Evolutionary conservation across 1,284 basidiomycete species (phyloP).

Genomic region (Xerocomus amazonicus): DNA sequence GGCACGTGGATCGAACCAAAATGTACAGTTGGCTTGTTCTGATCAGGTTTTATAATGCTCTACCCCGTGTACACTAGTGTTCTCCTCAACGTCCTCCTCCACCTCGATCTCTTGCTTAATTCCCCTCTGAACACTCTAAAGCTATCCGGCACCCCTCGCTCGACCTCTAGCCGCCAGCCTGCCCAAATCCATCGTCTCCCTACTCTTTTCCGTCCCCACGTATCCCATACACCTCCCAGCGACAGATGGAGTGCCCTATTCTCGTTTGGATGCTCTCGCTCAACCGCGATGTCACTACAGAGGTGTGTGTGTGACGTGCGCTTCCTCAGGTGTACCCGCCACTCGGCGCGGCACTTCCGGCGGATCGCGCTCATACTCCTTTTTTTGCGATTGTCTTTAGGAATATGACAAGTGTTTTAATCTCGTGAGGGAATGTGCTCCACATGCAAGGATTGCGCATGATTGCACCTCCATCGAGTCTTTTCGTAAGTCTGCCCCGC

Average conservation of each 20-base stretch:
- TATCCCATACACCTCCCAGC: background rate
- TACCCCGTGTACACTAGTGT: conserved; percentile 9
- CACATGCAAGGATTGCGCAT: conserved; percentile 49
- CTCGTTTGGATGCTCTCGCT: conserved; percentile 75
- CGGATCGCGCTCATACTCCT: conserved; percentile 3
- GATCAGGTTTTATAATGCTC: conserved; percentile 32
- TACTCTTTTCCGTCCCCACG: conserved; percentile 2
- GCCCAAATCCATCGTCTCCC: background rate
- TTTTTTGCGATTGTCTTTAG: conserved; percentile 31
- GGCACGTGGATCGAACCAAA: conserved; percentile 15
- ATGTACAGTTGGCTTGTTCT: conserved; percentile 27
- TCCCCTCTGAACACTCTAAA: background rate
- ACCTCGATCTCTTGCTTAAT: background rate
- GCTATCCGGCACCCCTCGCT: background rate
- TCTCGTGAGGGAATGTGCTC: conserved; percentile 53
- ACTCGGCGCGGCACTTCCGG: conserved; percentile 2
- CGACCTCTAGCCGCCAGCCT: background rate
- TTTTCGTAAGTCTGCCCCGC: conserved; percentile 49
- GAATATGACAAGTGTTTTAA: conserved; percentile 66
- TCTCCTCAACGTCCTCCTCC: conserved; percentile 1
- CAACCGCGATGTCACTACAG: conserved; percentile 64
- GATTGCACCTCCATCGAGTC: conserved; percentile 55
- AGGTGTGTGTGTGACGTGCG: conserved; percentile 40
- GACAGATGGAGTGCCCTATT: conserved; percentile 52
- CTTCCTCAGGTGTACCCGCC: background rate